Evolutionary conservation across 495 filamentous ascomycete genomes (phyloP), one percentile per base, ranked within the genome.

Genomic region (Daldinia concentrica): DNA sequence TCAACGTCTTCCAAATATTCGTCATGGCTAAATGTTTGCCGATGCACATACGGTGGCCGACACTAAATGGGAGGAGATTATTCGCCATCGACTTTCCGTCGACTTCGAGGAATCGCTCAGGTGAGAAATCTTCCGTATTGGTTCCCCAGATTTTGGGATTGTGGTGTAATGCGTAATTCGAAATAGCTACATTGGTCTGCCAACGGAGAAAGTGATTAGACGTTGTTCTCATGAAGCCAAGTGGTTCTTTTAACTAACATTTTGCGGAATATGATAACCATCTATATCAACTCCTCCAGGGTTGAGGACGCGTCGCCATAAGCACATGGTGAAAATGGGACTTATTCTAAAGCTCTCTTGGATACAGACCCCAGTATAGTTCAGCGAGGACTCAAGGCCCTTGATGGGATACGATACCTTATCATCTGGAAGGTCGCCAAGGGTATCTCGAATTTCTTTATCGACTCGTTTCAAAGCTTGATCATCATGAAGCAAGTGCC

Each of bases 1-100:
- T 54, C 51, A 54, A 32, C 1, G 51, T 54, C 51, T 54, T 54
- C 51, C 51, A 54, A 14, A 54, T 54, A 54, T 54, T 54, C 51
- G 24, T 54, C 51, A 54, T 29, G 14, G 51, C 51, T 3, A 54
- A 12, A n/a, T 54, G 24, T n/a, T 29, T 54, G 2, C 51, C 51
- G 9, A 54, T 54, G 14, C 51, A 54, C 51, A 54, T 54, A n/a
- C 51, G 51, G 29, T 54, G 51, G 5, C 51, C 51, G 26, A 54
- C 6, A 19, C 51, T 54, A 5, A 54, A 54, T 6, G 14, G 51
- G 51, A 54, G 12, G 26, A 54, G 51, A 24, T 54, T 54, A 17
- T 30, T 54, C 51, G 29, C 24, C 14, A 54, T 14, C n/a, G 12
- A 0, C 15, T 54, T 54, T 19, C 29, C 51, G 51, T 4, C 14